A percentile compares a stretch with the other conserved stretches of the same genome.
Evolutionary conservation across 2,329 filamentous ascomycete species (phyloP).

Genomic region (Ophiostoma sp.): DNA sequence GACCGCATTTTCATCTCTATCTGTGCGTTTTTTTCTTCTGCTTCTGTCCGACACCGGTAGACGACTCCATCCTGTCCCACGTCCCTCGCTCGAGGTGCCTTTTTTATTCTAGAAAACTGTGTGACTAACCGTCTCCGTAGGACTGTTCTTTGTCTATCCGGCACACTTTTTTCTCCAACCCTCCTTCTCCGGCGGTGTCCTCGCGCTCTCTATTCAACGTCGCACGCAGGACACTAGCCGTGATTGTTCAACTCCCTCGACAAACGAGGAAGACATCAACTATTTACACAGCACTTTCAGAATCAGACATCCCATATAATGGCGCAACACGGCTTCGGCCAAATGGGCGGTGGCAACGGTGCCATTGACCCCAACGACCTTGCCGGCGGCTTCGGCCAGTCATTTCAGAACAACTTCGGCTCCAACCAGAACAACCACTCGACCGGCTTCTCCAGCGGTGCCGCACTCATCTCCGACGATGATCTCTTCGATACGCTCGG

Average conservation of each 20-base stretch:
- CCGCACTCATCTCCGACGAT: constrained; percentile 80
- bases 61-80: background rate
- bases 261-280: background rate
- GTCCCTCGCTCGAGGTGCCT: background rate
- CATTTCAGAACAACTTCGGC: constrained; percentile 63
- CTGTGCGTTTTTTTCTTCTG: background rate
- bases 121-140: constrained; percentile 14
- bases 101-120: background rate
- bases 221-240: background rate
- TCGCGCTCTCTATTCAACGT: background rate
- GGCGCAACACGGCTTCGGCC: constrained; percentile 59
- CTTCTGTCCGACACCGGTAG: background rate
- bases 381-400: constrained; percentile 63
- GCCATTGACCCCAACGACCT: constrained; percentile 82
- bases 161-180: background rate
- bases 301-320: constrained; percentile 38
- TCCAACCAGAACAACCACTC: constrained; percentile 57
- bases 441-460: constrained; percentile 74
- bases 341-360: constrained; percentile 53
- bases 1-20: constrained; percentile 23
- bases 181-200: background rate
- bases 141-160: background rate
- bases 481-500: constrained; percentile 77
- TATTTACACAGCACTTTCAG: too few species aligned
- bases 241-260: background rate